Base-by-base conservation (phyloP, 2,329 filamentous ascomycete species). In the Hypoxylon sp. region DNA sequence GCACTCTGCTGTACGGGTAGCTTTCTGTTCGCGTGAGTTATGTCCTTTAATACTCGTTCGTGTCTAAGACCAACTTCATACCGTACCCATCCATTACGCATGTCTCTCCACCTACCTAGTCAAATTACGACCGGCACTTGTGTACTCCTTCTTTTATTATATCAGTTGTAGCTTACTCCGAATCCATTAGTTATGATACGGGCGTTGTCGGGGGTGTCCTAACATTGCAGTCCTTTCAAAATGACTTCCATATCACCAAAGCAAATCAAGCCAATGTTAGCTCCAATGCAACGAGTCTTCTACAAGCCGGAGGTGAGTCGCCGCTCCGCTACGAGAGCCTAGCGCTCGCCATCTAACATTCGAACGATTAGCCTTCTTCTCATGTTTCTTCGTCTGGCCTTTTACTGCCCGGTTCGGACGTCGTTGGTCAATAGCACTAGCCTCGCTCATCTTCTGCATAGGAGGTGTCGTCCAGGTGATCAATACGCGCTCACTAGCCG, bases 381-480 rank as follows among this genome's bases (percentile, higher is more conserved):
- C 80, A 1, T 82, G 80, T 59, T 81, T 82, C 71, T 80, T 81
- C 67, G 75, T 81, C 23, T 82, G 80, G 79, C 81, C 81, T 1
- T 80, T 83, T 63, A 83, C 80, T 4, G 78, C 80, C 7, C 74
- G 75, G 5, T 80, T 76, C 61, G 82, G 82, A 36, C 80, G 82
- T 10, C 78, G 80, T 5, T 78, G 75, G 75, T 79, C 81, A 17
- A 76, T 82, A 48, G 75, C 80, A 5, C 74, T 82, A 17, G 78
- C 80, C 28, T 80, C 80, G 1, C 53, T 75, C 38, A 78, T 83
- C 28, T 87, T 86, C 75, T 82, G 80, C 74, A 63, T 82, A 21
- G 82, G 82, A 36, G 81, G 78, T 36, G 71, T 81, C 19, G 65
- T 83, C 17, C 81, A 83, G 63, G 75, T 78, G 14, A 76, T 82